A percentile compares a stretch with the other conserved stretches of the same genome.
Evolutionary conservation across 495 filamentous ascomycete species (phyloP).

Genomic region (Pseudevernia furfuracea): DNA sequence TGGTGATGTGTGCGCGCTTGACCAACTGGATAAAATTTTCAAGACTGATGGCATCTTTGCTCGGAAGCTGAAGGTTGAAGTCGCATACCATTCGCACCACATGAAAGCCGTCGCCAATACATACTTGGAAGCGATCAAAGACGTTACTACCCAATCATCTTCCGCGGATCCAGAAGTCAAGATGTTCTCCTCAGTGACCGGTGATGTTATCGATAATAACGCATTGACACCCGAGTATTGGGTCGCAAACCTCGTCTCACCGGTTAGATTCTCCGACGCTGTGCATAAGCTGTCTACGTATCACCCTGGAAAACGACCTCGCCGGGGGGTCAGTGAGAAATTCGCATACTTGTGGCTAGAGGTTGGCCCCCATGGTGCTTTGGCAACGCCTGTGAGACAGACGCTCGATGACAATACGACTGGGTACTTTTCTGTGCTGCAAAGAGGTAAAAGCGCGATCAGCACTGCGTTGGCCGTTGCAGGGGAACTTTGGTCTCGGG

Average conservation of each 20-base stretch:
- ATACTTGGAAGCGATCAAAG: constrained; percentile 27
- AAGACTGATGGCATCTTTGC: constrained; percentile 43
- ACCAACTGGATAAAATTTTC: constrained; percentile 38
- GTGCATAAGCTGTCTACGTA: constrained; percentile 26
- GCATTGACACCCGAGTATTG: constrained; percentile 22
- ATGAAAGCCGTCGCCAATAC: constrained; percentile 35
- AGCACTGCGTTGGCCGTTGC: not conserved
- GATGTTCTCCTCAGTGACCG: not conserved
- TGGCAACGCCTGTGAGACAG: constrained; percentile 52
- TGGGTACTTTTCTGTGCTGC: constrained; percentile 8
- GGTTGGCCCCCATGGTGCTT: constrained; percentile 55
- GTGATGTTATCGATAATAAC: constrained; percentile 13
- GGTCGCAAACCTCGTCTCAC: constrained; percentile 24
- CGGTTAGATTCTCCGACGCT: constrained; percentile 25
- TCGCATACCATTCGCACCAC: constrained; percentile 58
- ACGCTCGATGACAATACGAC: constrained; percentile 27
- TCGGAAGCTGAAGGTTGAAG: constrained; percentile 45
- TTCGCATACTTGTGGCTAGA: constrained; percentile 42
- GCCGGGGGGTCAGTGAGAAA: constrained; percentile 1
- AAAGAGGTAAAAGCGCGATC: not conserved
- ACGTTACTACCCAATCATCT: not conserved
- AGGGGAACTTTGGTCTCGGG: not conserved
- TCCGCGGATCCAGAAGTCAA: not conserved
- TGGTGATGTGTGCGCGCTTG: constrained; percentile 42
- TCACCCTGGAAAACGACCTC: constrained; percentile 25